Percentiles rank a stretch among this genome's conserved stretches.
Evolutionary conservation across 2,329 filamentous ascomycete genomes (phyloP).

Genomic region (Phaeomoniella chlamydospora): DNA sequence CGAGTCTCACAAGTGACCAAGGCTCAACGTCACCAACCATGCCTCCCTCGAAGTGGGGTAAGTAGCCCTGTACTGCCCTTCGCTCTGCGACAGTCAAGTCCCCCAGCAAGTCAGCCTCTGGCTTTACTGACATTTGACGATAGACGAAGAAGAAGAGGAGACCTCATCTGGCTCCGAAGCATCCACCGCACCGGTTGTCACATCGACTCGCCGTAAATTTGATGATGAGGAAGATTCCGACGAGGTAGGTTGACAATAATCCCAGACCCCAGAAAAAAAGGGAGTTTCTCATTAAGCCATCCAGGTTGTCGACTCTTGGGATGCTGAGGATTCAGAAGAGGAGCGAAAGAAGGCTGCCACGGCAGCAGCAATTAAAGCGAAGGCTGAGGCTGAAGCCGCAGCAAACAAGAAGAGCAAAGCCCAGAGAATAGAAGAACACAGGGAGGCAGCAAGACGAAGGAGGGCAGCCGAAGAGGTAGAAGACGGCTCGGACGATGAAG

Average conservation of each 20-base stretch:
- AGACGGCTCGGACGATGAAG: conserved; percentile 52
- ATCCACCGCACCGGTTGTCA: conserved; percentile 28
- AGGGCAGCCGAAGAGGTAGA: conserved; percentile 42
- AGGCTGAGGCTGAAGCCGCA: conserved; percentile 75
- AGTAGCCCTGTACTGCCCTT: conserved; percentile 12
- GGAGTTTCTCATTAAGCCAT: background rate
- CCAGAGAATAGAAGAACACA: conserved; percentile 70
- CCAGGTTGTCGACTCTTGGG: conserved; percentile 93
- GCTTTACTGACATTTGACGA: conserved; percentile 1
- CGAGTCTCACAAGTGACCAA: too few relatives aligned
- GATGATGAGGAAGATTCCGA: conserved; percentile 80
- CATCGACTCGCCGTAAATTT: conserved; percentile 52
- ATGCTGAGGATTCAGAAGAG: conserved; percentile 91
- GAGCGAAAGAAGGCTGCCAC: conserved; percentile 92
- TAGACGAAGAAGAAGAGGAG: conserved; percentile 36
- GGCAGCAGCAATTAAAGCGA: conserved; percentile 71
- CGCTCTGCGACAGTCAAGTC: background rate
- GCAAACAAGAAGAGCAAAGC: conserved; percentile 83
- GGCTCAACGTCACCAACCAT: too few relatives aligned
- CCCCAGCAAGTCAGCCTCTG: too few relatives aligned
- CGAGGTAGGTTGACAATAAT: conserved; percentile 45
- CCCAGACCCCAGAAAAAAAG: background rate
- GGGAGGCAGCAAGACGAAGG: conserved; percentile 46
- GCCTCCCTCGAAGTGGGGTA: conserved; percentile 36
- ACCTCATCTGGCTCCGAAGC: conserved; percentile 25